Evolutionary conservation across 2,329 filamentous ascomycete species (phyloP).

Genomic region (Paraconiothyrium sp.): DNA sequence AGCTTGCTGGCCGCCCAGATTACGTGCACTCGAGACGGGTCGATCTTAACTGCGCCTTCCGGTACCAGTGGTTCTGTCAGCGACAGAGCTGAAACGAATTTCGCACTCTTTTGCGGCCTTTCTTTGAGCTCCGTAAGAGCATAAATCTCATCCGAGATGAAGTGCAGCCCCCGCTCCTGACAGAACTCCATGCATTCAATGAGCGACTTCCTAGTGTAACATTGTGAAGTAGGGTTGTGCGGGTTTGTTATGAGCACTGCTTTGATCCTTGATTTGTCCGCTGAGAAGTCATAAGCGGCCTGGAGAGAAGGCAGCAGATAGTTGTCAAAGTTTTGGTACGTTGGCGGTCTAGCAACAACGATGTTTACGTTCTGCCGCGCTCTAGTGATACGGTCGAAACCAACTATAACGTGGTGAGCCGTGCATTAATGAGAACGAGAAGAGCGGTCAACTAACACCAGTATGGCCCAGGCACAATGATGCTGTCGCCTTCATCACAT

Average conservation of each 20-base stretch:
- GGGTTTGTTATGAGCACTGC: conserved; percentile 43
- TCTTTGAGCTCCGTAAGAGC: conserved; percentile 29
- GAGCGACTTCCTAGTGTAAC: conserved; percentile 36
- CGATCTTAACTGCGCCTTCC: conserved; percentile 43
- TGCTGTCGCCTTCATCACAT: conserved; percentile 43
- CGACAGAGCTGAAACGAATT: conserved; percentile 37
- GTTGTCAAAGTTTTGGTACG: conserved; percentile 42
- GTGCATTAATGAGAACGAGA: not conserved
- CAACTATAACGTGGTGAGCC: conserved; percentile 27
- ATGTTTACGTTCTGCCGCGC: conserved; percentile 36
- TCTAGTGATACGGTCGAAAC: conserved; percentile 32
- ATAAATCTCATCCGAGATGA: conserved; percentile 41
- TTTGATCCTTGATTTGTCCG: conserved; percentile 39
- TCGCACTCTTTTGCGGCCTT: conserved; percentile 17
- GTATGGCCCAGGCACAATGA: conserved; percentile 43
- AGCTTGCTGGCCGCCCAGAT: conserved; percentile 44
- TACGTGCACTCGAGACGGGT: conserved; percentile 42
- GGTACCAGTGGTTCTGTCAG: conserved; percentile 40
- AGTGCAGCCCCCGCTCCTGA: conserved; percentile 40
- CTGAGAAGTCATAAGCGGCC: conserved; percentile 42
- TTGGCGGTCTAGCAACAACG: conserved; percentile 38
- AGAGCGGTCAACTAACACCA: conserved; percentile 35
- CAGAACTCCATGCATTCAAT: conserved; percentile 46
- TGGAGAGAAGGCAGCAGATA: conserved; percentile 43
- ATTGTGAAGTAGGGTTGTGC: conserved; percentile 37